Conservation (phyloP, 306 rosid genomes). For the Acacia melanoxylon region DNA sequence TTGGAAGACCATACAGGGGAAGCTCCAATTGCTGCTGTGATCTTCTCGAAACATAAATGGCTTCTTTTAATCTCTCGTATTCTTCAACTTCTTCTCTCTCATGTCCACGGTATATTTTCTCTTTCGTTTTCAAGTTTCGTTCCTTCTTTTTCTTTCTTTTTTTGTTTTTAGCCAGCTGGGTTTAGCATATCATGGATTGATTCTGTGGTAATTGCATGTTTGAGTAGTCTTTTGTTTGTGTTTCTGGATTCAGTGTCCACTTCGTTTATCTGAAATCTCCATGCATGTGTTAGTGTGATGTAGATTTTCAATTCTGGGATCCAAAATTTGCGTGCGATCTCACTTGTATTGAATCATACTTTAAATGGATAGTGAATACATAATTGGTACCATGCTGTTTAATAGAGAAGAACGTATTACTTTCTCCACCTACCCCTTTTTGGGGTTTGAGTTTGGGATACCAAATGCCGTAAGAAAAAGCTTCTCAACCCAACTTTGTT, state of each 20-base stretch:
- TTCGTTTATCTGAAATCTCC: not conserved
- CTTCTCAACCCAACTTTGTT: not conserved
- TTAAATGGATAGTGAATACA: not conserved
- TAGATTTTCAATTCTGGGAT: not conserved
- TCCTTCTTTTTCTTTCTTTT: not conserved
- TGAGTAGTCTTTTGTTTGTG: not conserved
- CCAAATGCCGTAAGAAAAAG: not conserved
- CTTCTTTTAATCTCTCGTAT: slow-evolving; percentile 6
- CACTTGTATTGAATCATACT: not conserved
- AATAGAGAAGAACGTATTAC: not conserved
- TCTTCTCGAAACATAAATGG: not conserved
- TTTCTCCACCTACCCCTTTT: not conserved
- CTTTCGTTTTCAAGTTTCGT: not conserved
- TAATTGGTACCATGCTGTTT: not conserved
- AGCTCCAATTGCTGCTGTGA: not conserved
- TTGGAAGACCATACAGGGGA: not conserved
- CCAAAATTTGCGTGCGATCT: not conserved
- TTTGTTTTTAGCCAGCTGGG: not conserved
- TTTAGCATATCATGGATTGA: not conserved
- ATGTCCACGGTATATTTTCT: not conserved
- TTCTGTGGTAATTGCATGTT: not conserved
- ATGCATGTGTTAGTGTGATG: not conserved
- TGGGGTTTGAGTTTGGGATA: not conserved
- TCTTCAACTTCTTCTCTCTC: not conserved
- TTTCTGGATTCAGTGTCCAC: not conserved